These are phyloP conservation scores for Leccinum griseonigrum DNA, from an alignment of 1,284 basidiomycete species.

Conservation along the genomic window DNA sequence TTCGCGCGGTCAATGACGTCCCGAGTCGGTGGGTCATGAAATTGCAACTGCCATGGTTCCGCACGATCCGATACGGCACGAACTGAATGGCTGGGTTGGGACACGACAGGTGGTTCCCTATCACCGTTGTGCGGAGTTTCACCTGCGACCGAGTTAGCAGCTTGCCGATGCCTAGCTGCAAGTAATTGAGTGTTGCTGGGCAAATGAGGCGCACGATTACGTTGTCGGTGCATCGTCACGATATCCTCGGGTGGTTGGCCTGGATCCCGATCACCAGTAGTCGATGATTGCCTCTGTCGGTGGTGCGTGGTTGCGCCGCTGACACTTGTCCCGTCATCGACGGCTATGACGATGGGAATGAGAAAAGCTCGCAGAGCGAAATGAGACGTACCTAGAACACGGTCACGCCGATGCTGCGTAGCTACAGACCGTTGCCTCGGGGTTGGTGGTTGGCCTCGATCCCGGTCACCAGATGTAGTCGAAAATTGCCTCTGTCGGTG, in stretches of 20 bases:
- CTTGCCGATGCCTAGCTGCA: neutral
- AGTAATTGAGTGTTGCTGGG: constrained; percentile 1
- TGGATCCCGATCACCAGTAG: neutral
- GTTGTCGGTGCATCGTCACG: neutral
- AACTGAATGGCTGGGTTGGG: neutral
- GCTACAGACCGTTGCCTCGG: too few relatives aligned
- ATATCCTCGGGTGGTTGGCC: neutral
- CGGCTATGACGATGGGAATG: too few relatives aligned
- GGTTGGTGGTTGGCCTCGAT: neutral
- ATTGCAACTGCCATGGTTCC: neutral
- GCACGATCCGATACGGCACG: neutral
- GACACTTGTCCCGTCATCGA: too few relatives aligned
- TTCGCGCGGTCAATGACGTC: neutral
- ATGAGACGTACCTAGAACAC: too few relatives aligned
- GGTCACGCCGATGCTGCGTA: too few relatives aligned
- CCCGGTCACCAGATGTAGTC: neutral
- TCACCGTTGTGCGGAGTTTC: neutral
- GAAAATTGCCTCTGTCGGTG: neutral
- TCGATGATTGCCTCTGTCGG: too few relatives aligned
- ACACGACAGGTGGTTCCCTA: neutral
- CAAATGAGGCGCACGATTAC: neutral
- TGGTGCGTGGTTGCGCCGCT: too few relatives aligned
- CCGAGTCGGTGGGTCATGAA: neutral
- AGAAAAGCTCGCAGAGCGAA: too few relatives aligned
- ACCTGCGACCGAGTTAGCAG: neutral